These are phyloP conservation scores for Coprinopsis cinerea DNA, from an alignment of 768 basidiomycete genomes.

Conservation along the genomic window DNA sequence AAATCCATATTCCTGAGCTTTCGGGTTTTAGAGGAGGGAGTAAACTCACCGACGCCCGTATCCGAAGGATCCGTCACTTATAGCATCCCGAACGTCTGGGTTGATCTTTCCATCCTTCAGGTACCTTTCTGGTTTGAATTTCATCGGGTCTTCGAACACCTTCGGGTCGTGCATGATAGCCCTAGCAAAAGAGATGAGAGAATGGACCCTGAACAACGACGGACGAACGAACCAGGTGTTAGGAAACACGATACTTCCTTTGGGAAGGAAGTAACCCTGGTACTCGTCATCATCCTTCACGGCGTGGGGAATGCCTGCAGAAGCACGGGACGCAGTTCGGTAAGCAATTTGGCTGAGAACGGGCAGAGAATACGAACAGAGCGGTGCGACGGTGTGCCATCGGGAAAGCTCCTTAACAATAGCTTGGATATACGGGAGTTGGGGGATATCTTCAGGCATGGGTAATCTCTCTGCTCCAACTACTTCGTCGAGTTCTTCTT, in stretches of 20 bases:
- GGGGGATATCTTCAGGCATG: constrained; percentile 14
- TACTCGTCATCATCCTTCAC: constrained; percentile 11
- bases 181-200: constrained; percentile 3
- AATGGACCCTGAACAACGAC: neutral
- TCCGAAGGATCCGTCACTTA: constrained; percentile 24
- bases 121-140: constrained; percentile 12
- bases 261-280: constrained; percentile 12
- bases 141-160: constrained; percentile 9
- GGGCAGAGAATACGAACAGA: constrained; percentile 3
- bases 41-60: constrained; percentile 20
- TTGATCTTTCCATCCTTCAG: constrained; percentile 7
- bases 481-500: constrained; percentile 32
- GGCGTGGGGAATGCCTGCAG: constrained; percentile 7
- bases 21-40: neutral
- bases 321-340: neutral
- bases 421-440: constrained; percentile 31
- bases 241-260: constrained; percentile 11
- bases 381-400: constrained; percentile 17
- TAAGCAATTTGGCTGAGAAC: neutral
- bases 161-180: constrained; percentile 11
- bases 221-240: constrained; percentile 14
- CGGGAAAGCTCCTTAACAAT: constrained; percentile 25
- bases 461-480: constrained; percentile 35
- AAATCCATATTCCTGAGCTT: neutral
- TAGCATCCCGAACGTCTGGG: neutral